A percentile compares a stretch with the other conserved stretches of the same genome.
Conservation (phyloP, 371 early-diverging fungal genomes). For the Rhizopus sp. region DNA sequence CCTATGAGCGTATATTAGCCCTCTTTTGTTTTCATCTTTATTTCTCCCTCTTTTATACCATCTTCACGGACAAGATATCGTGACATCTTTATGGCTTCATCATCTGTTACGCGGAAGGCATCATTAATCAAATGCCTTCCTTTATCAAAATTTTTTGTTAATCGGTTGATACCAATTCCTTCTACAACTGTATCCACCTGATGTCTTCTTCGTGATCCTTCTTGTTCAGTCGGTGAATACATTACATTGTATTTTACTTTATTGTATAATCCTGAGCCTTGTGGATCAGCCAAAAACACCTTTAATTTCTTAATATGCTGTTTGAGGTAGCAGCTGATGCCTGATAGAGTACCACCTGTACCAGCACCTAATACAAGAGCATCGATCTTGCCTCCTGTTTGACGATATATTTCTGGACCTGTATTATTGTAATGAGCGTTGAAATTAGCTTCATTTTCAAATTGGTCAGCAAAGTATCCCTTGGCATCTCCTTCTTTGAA, state of each 20-base stretch:
- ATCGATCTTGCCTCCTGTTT: slow-evolving; percentile 72
- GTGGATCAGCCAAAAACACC: slow-evolving; percentile 89
- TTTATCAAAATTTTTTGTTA: slow-evolving; percentile 84
- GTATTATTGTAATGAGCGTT: slow-evolving; percentile 82
- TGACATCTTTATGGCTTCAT: slow-evolving; percentile 91
- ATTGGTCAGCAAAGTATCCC: slow-evolving; percentile 85
- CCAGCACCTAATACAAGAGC: slow-evolving; percentile 90
- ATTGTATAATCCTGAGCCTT: slow-evolving; percentile 91
- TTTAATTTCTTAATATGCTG: slow-evolving; percentile 58
- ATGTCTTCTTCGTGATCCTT: slow-evolving; percentile 90
- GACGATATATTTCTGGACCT: slow-evolving; percentile 86
- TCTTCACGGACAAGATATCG: slow-evolving; percentile 83
- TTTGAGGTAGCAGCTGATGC: slow-evolving; percentile 83
- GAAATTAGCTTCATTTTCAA: slow-evolving; percentile 89
- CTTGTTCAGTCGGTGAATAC: slow-evolving; percentile 86
- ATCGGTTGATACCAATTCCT: slow-evolving; percentile 94
- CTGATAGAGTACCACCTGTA: slow-evolving; percentile 95
- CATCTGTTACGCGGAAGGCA: slow-evolving; percentile 87
- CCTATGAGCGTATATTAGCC: slow-evolving; percentile 27
- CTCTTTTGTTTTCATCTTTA: neutral
- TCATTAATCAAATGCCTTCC: slow-evolving; percentile 74
- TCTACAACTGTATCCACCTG: slow-evolving; percentile 97
- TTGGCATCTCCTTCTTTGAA: slow-evolving; percentile 42
- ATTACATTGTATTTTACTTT: slow-evolving; percentile 89
- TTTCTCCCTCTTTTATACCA: slow-evolving; percentile 38